A percentile compares a stretch with the other conserved stretches of the same genome.
Conservation (phyloP, 83 land plant genomes). For the Thuja plicata region DNA sequence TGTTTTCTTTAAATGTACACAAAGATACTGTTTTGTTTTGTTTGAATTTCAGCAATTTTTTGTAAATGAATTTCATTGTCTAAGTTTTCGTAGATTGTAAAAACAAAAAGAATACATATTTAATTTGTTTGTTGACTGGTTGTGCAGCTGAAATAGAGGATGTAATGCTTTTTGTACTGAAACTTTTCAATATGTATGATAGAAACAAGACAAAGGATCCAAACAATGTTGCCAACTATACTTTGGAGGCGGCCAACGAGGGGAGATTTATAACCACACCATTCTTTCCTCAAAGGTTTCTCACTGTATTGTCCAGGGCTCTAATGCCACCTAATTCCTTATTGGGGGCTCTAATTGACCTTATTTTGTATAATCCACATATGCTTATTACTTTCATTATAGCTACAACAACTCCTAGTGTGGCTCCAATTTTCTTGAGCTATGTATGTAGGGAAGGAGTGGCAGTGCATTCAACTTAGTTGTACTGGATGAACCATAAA, state of each 20-base stretch:
- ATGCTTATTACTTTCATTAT: neutral
- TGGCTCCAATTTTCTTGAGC: too few species aligned
- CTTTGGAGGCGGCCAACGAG: neutral
- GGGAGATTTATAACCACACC: neutral
- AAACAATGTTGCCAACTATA: neutral
- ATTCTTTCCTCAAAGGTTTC: neutral
- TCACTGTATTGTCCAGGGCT: neutral
- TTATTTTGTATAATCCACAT: neutral
- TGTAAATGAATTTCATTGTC: too few species aligned
- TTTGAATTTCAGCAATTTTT: too few species aligned
- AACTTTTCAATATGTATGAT: neutral
- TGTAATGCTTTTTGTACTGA: neutral
- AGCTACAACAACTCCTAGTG: neutral
- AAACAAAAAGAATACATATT: too few species aligned
- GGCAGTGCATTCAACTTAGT: too few species aligned
- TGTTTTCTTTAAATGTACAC: too few species aligned
- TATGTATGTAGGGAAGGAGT: too few species aligned
- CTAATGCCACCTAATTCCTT: neutral
- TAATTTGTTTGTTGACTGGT: neutral
- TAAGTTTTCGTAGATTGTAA: too few species aligned
- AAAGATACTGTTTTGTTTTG: too few species aligned
- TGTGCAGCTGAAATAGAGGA: neutral
- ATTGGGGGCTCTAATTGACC: neutral
- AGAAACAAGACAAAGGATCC: neutral
- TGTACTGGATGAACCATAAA: too few species aligned